These are phyloP conservation scores for Beta macrorhiza DNA, from an alignment of 179 eudicot genomes.

Conservation along the genomic window DNA sequence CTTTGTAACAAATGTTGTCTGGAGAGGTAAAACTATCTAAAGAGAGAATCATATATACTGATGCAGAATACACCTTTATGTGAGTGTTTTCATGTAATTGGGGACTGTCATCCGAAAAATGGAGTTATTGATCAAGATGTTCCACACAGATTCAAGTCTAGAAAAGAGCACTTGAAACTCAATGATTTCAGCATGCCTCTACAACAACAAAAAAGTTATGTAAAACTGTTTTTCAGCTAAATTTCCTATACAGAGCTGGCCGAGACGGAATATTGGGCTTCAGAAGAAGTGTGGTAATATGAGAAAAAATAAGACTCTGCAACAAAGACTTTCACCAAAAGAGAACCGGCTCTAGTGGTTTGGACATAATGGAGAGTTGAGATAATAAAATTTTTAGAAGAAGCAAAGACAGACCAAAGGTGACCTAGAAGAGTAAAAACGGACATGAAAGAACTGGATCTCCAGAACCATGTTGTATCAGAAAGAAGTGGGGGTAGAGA, in stretches of 20 bases:
- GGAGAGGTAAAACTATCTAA: too few relatives aligned
- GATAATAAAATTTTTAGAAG: too few relatives aligned
- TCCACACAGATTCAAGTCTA: neutral
- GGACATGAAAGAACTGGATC: neutral
- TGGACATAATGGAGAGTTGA: neutral
- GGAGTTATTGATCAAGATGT: neutral
- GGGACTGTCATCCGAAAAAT: neutral
- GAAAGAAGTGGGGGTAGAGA: neutral
- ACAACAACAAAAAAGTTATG: neutral
- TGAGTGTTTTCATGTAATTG: neutral
- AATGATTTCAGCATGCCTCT: neutral
- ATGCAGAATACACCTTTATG: neutral
- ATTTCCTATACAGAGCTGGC: neutral
- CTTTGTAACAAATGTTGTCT: neutral
- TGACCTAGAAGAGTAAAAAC: neutral
- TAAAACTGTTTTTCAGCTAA: neutral
- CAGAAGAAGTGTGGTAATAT: neutral
- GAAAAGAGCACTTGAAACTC: neutral
- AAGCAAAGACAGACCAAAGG: neutral
- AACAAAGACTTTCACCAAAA: neutral
- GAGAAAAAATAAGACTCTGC: neutral
- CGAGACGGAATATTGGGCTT: neutral
- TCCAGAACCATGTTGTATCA: neutral
- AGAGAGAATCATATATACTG: too few relatives aligned
- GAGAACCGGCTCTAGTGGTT: neutral